Evolutionary conservation across 2,329 filamentous ascomycete genomes (phyloP).

Genomic region (Esteya vermicola): DNA sequence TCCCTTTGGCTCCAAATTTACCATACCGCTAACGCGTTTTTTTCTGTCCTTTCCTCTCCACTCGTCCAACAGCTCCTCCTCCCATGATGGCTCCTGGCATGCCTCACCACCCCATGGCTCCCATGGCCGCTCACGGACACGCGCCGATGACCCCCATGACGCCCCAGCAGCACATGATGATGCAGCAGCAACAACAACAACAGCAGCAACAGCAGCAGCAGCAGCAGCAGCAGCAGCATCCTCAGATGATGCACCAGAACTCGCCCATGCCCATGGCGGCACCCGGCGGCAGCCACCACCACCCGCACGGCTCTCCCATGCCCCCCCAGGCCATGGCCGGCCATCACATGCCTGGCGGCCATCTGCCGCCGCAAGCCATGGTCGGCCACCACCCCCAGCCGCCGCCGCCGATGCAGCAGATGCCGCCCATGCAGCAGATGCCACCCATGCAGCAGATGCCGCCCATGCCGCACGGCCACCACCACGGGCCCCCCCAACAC

Average conservation of each 20-base stretch:
- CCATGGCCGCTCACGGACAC: constrained; percentile 3
- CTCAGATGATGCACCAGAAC: not conserved
- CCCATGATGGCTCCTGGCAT: constrained; percentile 9
- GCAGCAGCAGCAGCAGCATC: constrained; percentile 3
- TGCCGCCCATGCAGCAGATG: too few relatives aligned
- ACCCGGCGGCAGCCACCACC: too few relatives aligned
- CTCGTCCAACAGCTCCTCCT: not conserved
- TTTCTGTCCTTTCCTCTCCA: not conserved
- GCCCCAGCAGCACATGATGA: constrained; percentile 4
- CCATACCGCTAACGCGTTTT: not conserved
- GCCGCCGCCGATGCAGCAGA: too few relatives aligned
- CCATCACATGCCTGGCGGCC: too few relatives aligned
- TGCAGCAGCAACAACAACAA: constrained; percentile 2
- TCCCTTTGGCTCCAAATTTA: not conserved
- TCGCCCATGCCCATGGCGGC: not conserved
- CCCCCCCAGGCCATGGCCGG: too few relatives aligned
- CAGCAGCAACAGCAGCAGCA: constrained; percentile 3
- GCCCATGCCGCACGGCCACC: too few relatives aligned
- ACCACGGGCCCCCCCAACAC: too few relatives aligned
- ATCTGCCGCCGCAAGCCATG: too few relatives aligned
- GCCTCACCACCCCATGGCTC: constrained; percentile 7
- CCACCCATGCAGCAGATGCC: too few relatives aligned
- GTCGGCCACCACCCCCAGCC: too few relatives aligned
- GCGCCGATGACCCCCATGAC: constrained; percentile 5
- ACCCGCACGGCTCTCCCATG: too few relatives aligned